Conservation (phyloP, 441 rosid genomes). For the Erysimum cheiri region DNA sequence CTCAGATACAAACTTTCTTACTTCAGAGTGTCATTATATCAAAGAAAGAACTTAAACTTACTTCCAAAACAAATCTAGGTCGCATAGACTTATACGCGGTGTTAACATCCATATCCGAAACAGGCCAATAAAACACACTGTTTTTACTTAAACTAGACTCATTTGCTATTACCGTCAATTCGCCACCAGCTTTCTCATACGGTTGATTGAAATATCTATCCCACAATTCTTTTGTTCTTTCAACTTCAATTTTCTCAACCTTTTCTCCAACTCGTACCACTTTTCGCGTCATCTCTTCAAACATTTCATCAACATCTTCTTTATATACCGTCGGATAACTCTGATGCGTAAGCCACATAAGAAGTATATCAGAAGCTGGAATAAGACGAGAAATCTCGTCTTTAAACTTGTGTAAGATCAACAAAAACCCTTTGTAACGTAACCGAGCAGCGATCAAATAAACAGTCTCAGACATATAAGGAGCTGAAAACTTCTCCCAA, state of each 20-base stretch:
- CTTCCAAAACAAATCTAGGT: slow-evolving; percentile 85
- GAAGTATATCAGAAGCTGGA: slow-evolving; percentile 70
- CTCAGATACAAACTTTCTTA: slow-evolving; percentile 9
- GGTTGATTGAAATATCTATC: slow-evolving; percentile 72
- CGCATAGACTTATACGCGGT: slow-evolving; percentile 71
- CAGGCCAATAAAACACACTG: slow-evolving; percentile 66
- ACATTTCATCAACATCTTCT: slow-evolving; percentile 69
- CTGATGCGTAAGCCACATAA: slow-evolving; percentile 88
- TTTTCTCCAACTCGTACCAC: slow-evolving; percentile 56
- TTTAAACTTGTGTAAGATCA: slow-evolving; percentile 52
- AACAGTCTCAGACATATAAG: slow-evolving; percentile 69
- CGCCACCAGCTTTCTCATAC: slow-evolving; percentile 84
- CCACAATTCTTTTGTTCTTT: slow-evolving; percentile 67
- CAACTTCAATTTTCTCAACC: slow-evolving; percentile 56
- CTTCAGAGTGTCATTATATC: neutral
- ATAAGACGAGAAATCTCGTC: slow-evolving; percentile 56
- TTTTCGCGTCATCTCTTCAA: slow-evolving; percentile 51
- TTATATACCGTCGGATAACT: slow-evolving; percentile 80
- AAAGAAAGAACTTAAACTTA: slow-evolving; percentile 41
- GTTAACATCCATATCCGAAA: slow-evolving; percentile 68
- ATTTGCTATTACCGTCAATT: slow-evolving; percentile 43
- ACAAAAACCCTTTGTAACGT: slow-evolving; percentile 77
- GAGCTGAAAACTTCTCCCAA: slow-evolving; percentile 62
- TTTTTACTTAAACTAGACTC: slow-evolving; percentile 41
- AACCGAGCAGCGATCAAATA: slow-evolving; percentile 75